These are phyloP conservation scores for Rosa persica DNA, from an alignment of 306 rosid species.

Conservation along the genomic window DNA sequence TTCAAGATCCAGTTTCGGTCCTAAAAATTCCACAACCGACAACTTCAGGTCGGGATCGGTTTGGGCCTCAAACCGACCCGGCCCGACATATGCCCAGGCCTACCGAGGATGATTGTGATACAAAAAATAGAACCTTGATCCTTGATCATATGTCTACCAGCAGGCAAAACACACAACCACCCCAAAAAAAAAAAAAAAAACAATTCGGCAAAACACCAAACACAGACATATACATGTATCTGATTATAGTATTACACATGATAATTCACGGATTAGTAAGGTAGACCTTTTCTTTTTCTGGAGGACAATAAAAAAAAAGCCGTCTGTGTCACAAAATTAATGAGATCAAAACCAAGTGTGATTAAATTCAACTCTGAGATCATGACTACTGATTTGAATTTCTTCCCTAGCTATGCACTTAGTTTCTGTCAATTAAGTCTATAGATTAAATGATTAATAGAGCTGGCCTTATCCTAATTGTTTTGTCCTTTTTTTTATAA, in stretches of 20 bases:
- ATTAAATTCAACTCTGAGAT: constrained; percentile 11
- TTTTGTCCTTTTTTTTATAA: no score
- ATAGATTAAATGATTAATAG: no score
- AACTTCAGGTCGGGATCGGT: no score
- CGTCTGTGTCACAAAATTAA: not conserved
- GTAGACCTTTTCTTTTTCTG: not conserved
- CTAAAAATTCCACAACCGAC: no score
- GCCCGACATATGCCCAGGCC: no score
- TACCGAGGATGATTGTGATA: not conserved
- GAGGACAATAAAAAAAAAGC: not conserved
- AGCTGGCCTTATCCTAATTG: no score
- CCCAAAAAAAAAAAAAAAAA: no score
- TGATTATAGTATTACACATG: no score
- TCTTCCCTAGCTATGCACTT: not conserved
- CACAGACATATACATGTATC: not conserved
- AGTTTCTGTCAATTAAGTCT: not conserved
- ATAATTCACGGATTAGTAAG: not conserved
- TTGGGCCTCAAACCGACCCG: no score
- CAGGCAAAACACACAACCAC: no score
- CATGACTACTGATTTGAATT: not conserved
- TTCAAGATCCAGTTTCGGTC: no score
- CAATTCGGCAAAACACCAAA: not conserved
- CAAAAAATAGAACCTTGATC: no score
- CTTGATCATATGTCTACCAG: not conserved
- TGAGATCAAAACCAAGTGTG: not conserved